Base-by-base conservation (phyloP, 129 eudicot species). In the Chrysanthemum lavandulifolium region DNA sequence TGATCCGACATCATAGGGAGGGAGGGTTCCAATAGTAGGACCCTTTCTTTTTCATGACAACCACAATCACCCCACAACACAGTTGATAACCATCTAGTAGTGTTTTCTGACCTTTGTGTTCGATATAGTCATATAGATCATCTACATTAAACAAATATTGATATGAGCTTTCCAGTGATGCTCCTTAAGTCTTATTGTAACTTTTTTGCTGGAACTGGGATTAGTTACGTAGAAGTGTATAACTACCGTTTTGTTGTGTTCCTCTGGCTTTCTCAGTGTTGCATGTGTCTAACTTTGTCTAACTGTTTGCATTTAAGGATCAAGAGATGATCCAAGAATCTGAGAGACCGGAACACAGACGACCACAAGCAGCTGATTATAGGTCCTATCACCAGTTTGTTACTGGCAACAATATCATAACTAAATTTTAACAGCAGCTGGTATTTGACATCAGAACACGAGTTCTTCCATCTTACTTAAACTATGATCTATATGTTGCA, bases 241-340 rank as follows among this genome's bases (percentile, higher is more conserved):
- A 15, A 57, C 62, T 19, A 16, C 2, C 2, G 5, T 61, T 62
- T 56, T 51, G 54, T 65, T n/a, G 21, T 59, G 58, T 53, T 67
- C 8, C 61, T 57, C 51, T 40, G 9, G 45, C 45, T 40, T 40
- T 40, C 45, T 40, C 45, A 40, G 45, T 10, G 0, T 40, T 33
- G 40, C 40, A 33, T 33, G 40, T 33, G 40, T 33, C 68, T 61
- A 14, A 2, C 19, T 61, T 61, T 27, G 13, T 25, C 33, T 14
- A 3, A 55, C 29, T 59, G 65, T 40, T 72, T 61, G 64, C 19
- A 71, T 65, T 19, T 82, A 85, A 76, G 51, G 79, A 87, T 84
- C 89, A 93, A 8, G 96, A 90, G 18, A 74, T 90, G 87, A 87
- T 86, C 65, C 96, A 86, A 67, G 97, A 90, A 65, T 55, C 96